Evolutionary conservation across 2,329 filamentous ascomycete species (phyloP), one percentile per base, ranked within the genome.

Genomic region (Arachnopeziza araneosa): DNA sequence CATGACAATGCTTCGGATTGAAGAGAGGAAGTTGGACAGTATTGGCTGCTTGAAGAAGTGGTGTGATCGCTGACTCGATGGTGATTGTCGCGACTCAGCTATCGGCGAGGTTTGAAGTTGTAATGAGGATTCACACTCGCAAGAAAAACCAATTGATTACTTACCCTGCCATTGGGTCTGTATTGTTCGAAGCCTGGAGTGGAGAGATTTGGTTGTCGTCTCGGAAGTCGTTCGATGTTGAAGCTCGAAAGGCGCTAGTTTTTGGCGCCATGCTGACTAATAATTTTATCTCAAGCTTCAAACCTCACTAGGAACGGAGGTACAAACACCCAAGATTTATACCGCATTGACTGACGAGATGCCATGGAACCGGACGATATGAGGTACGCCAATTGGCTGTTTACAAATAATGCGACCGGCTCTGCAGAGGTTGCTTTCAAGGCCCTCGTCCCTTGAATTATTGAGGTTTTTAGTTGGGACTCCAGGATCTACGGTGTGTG

Each of bases 401-500:
- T 4, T 44, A 12, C 12, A 12, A 44, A 67, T 14, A 26, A 68
- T 68, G 67, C 67, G 66, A 49, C 63, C 67, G 56, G 69, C 67
- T 32, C 59, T 70, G 48, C 64, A 67, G 55, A 68, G 65, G 61
- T 66, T 70, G 52, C 66, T 71, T 56, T 60, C 58, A 58, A 68
- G 69, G 60, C 67, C 68, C 50, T 63, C 68, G 51, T 68, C 68
- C 44, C 57, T 71, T 48, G 62, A 69, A 26, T 56, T 69, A 26
- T 58, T 71, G 49, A 60, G 57, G 60, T 66, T 52, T 50, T 52
- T 69, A 10, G 44, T 66, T 19, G 60, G 54, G 50, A 55, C 50
- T 22, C 60, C 36, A 3, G 17, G 10, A 44, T 14, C 36, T 44
- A 19, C 36, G 36, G 5, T 19, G 4, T 44, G 36, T 12, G 36